Conservation (phyloP, 2,329 filamentous ascomycete species). For the Camillea tinctor region DNA sequence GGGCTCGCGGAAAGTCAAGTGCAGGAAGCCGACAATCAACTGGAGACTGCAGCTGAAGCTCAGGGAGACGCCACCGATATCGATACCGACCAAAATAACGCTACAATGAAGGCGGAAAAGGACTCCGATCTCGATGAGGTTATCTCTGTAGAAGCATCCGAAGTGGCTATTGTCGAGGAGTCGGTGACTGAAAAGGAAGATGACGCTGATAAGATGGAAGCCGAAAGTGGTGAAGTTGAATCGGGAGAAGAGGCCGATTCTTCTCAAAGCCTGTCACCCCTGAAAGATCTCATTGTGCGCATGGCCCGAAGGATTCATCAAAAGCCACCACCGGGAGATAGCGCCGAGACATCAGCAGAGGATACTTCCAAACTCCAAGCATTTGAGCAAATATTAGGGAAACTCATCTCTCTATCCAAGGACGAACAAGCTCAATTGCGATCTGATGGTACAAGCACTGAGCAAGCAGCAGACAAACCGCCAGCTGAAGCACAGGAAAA, state of each 20-base stretch:
- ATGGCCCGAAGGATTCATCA: conserved; percentile 48
- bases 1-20: no score
- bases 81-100: neutral
- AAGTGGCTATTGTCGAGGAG: neutral
- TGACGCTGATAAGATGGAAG: conserved; percentile 17
- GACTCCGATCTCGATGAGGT: neutral
- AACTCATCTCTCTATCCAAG: conserved; percentile 43
- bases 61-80: no score
- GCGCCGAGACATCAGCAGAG: conserved; percentile 25
- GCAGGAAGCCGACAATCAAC: no score
- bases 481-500: conserved; percentile 1
- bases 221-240: conserved; percentile 8
- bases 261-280: conserved; percentile 36
- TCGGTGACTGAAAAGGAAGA: neutral
- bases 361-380: conserved; percentile 43
- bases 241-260: conserved; percentile 14
- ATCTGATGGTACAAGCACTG: conserved; percentile 1
- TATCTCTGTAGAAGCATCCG: neutral
- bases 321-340: conserved; percentile 14
- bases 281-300: conserved; percentile 49
- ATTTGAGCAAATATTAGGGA: conserved; percentile 52
- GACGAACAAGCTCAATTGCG: conserved; percentile 8
- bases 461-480: conserved; percentile 1
- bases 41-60: no score
- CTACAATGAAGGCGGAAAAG: neutral